Percentiles rank a stretch among this genome's conserved stretches.
Conservation (phyloP, 306 rosid species). For the Quercus gilva region DNA sequence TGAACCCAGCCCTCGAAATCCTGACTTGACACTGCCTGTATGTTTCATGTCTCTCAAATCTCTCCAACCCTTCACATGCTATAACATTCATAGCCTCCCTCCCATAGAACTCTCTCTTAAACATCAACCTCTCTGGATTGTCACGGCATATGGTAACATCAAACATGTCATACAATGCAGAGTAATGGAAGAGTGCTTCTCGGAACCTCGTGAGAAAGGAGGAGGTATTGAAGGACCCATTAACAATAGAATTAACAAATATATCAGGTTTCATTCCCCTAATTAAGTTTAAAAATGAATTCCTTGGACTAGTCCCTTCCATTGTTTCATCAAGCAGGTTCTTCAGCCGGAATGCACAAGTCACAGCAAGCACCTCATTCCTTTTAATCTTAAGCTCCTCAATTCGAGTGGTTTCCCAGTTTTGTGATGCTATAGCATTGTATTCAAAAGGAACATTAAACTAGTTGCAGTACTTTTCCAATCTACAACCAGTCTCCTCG, state of each 20-base stretch:
- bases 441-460: slow-evolving; percentile 70
- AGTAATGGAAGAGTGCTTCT: not conserved
- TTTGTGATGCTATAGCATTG: slow-evolving; percentile 17
- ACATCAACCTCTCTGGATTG: not conserved
- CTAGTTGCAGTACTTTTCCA: slow-evolving; percentile 39
- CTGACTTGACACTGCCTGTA: not conserved
- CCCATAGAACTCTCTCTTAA: not conserved
- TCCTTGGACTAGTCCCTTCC: not conserved
- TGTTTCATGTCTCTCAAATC: not conserved
- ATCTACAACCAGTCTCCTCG: slow-evolving; percentile 70
- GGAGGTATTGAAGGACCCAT: not conserved
- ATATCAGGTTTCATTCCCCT: not conserved
- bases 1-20: not conserved
- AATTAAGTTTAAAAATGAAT: not conserved
- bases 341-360: not conserved
- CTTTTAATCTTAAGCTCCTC: not conserved
- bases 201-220: not conserved
- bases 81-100: not conserved
- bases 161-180: not conserved
- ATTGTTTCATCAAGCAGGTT: not conserved
- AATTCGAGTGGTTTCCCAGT: not conserved
- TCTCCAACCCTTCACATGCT: not conserved
- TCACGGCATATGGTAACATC: not conserved
- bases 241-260: not conserved
- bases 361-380: not conserved